Percentiles rank a stretch among this genome's conserved stretches.
Evolutionary conservation across 768 basidiomycete species (phyloP).

Genomic region (Suillus plorans): DNA sequence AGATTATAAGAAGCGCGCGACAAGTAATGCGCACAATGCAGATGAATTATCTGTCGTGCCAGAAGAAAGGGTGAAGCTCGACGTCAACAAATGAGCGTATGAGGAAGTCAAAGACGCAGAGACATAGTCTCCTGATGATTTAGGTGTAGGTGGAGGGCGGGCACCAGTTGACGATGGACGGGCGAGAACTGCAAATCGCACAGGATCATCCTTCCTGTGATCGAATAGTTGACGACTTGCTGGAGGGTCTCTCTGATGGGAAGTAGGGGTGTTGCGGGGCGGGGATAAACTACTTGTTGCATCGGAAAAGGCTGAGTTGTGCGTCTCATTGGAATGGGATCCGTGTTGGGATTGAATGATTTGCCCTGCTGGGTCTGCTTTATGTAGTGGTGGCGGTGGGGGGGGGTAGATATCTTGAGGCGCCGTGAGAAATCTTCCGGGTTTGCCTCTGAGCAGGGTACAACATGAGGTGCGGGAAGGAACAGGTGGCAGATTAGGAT

Average conservation of each 20-base stretch:
- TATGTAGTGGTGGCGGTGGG: slow-evolving; percentile 34
- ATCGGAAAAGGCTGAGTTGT: slow-evolving; percentile 67
- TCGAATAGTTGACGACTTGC: slow-evolving; percentile 71
- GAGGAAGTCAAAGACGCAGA: slow-evolving; percentile 77
- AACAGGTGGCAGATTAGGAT: slow-evolving; percentile 20
- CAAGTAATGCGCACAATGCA: slow-evolving; percentile 55
- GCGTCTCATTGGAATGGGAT: slow-evolving; percentile 59
- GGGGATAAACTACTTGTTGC: slow-evolving; percentile 49
- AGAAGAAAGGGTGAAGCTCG: slow-evolving; percentile 72
- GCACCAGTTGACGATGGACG: slow-evolving; percentile 39
- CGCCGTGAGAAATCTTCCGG: slow-evolving; percentile 71
- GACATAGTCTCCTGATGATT: slow-evolving; percentile 66
- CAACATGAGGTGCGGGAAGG: slow-evolving; percentile 32
- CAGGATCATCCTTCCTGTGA: slow-evolving; percentile 87
- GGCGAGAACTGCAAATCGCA: slow-evolving; percentile 67
- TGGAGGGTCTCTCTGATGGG: slow-evolving; percentile 36
- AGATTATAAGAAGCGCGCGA: too few relatives aligned
- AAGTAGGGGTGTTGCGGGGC: slow-evolving; percentile 28
- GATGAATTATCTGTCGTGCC: slow-evolving; percentile 74
- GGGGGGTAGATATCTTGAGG: slow-evolving; percentile 62
- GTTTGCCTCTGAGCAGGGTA: slow-evolving; percentile 52
- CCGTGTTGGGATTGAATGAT: slow-evolving; percentile 68
- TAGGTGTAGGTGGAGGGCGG: slow-evolving; percentile 52
- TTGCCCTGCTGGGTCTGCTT: slow-evolving; percentile 40
- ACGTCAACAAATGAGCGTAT: slow-evolving; percentile 65